These are phyloP conservation scores for Fagopyrum esculentum DNA, from an alignment of 148 eudicot species.

Conservation along the genomic window DNA sequence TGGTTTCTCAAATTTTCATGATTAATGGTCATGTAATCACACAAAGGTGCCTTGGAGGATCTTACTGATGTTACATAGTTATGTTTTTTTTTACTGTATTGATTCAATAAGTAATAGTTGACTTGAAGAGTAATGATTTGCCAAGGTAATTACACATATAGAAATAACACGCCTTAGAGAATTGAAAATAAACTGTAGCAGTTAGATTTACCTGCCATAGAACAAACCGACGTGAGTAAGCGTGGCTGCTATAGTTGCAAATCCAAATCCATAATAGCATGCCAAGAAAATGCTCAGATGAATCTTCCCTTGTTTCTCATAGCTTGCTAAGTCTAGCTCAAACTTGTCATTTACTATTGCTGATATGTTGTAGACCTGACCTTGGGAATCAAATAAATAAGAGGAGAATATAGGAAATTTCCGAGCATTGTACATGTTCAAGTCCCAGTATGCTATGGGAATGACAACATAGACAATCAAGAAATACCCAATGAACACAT, in stretches of 20 bases:
- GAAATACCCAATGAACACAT: conserved; percentile 55
- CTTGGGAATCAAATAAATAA: conserved; percentile 58
- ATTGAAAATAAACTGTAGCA: background rate
- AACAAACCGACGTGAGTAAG: conserved; percentile 71
- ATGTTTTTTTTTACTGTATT: too few species aligned
- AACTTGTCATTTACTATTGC: conserved; percentile 70
- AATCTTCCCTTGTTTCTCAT: conserved; percentile 58
- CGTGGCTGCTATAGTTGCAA: conserved; percentile 81
- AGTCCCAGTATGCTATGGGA: conserved; percentile 76
- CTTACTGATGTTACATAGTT: too few species aligned
- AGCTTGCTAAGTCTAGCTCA: conserved; percentile 46
- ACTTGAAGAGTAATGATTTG: too few species aligned
- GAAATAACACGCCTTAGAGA: background rate
- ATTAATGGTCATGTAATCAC: too few species aligned
- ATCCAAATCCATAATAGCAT: conserved; percentile 83
- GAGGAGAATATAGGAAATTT: conserved; percentile 84
- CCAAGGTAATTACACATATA: too few species aligned
- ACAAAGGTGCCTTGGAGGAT: too few species aligned
- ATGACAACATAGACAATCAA: conserved; percentile 65
- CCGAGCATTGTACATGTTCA: conserved; percentile 53
- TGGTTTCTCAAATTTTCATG: background rate
- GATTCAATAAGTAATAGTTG: too few species aligned
- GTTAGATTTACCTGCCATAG: conserved; percentile 62
- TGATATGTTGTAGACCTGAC: conserved; percentile 60
- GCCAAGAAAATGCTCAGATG: conserved; percentile 85